A percentile compares a stretch with the other conserved stretches of the same genome.
phyloP scores from a whole-genome alignment of 2,329 filamentous ascomycete genomes.

The Westerdykella ornata region DNA sequence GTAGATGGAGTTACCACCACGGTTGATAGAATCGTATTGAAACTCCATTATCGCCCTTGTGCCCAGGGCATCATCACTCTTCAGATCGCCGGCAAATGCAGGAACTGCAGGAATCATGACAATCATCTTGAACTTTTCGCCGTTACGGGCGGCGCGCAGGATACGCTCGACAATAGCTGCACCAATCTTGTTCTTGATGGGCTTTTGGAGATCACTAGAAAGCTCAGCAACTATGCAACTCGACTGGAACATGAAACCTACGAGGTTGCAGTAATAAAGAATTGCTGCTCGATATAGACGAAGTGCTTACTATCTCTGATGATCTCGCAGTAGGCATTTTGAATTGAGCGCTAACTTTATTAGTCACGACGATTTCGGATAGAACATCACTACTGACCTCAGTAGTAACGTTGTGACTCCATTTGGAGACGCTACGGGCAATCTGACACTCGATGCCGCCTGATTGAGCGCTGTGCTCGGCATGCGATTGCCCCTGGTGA shows the following conservation, averaged over 20 bases:
- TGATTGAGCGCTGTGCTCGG: constrained; percentile 24
- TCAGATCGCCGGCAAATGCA: constrained; percentile 74
- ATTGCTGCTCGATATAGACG: constrained; percentile 78
- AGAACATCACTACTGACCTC: constrained; percentile 40
- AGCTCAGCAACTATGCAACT: not conserved
- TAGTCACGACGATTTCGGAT: constrained; percentile 2
- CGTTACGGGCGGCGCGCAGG: constrained; percentile 58
- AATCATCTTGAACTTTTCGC: constrained; percentile 65
- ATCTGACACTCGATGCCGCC: constrained; percentile 33
- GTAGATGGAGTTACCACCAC: constrained; percentile 71
- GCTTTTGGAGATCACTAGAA: constrained; percentile 54
- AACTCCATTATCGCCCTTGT: constrained; percentile 85
- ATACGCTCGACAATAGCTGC: constrained; percentile 73
- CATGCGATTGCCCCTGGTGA: constrained; percentile 21
- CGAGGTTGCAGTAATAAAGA: constrained; percentile 79
- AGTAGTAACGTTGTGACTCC: constrained; percentile 53
- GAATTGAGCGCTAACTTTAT: constrained; percentile 62
- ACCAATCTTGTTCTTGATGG: constrained; percentile 71
- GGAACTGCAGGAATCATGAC: constrained; percentile 74
- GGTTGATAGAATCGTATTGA: constrained; percentile 73
- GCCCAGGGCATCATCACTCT: constrained; percentile 63
- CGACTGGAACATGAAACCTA: constrained; percentile 1
- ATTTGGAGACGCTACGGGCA: constrained; percentile 43
- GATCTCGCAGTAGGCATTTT: constrained; percentile 71
- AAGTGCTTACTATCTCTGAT: constrained; percentile 65